phyloP scores from a whole-genome alignment of 108 stramenopile species.

The Licmophora abbreviata region DNA sequence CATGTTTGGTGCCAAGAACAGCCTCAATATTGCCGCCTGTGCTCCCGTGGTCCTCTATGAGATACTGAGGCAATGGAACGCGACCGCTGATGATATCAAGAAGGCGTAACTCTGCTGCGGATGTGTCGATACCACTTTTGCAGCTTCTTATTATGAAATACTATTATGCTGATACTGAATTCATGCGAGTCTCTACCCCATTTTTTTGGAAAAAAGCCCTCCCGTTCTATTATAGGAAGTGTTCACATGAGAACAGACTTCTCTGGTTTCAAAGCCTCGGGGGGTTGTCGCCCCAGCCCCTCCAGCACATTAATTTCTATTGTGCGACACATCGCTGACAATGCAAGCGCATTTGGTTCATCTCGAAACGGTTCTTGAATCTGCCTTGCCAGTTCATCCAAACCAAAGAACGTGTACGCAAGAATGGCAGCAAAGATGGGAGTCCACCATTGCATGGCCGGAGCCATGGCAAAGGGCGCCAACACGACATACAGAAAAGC shows the following conservation, averaged over 20 bases:
- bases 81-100: no score
- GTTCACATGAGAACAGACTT: no score
- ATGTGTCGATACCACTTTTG: no score
- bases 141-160: neutral
- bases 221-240: no score
- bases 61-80: constrained; percentile 64
- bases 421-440: constrained; percentile 9
- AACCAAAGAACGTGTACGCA: constrained; percentile 16
- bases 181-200: no score
- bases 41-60: constrained; percentile 85
- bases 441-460: constrained; percentile 10
- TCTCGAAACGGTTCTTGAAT: constrained; percentile 16
- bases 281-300: constrained; percentile 1
- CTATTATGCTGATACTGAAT: neutral
- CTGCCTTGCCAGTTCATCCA: constrained; percentile 12
- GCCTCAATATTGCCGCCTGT: constrained; percentile 81
- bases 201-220: no score
- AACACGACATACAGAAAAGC: constrained; percentile 9
- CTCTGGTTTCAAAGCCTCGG: no score
- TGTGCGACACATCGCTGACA: constrained; percentile 14
- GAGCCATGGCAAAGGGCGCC: constrained; percentile 11
- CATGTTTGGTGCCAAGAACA: constrained; percentile 80
- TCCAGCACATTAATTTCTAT: constrained; percentile 12
- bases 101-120: no score
- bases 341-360: constrained; percentile 6